Percentiles rank a stretch among this genome's conserved stretches.
Conservation (phyloP, 768 basidiomycete genomes). For the Russula sp. region DNA sequence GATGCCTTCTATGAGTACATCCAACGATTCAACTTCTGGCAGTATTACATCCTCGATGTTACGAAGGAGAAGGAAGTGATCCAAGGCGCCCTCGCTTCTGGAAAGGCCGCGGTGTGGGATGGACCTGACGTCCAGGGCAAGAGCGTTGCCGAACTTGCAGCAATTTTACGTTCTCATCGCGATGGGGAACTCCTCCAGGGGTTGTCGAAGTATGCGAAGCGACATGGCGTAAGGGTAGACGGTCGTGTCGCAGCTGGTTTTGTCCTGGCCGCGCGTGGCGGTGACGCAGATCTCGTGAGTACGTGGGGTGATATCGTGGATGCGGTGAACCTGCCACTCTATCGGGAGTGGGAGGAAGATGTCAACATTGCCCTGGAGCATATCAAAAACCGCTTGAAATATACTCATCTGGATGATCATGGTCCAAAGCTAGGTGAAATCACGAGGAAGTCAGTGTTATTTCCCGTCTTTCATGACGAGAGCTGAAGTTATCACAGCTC, state of each 20-base stretch:
- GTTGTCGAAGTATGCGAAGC: slow-evolving; percentile 50
- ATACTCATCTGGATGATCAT: slow-evolving; percentile 70
- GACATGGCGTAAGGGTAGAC: slow-evolving; percentile 62
- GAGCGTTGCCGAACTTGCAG: slow-evolving; percentile 56
- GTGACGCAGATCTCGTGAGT: slow-evolving; percentile 34
- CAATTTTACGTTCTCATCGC: slow-evolving; percentile 46
- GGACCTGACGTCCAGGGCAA: slow-evolving; percentile 54
- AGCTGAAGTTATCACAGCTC: slow-evolving; percentile 36
- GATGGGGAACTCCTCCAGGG: slow-evolving; percentile 40
- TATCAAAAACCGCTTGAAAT: slow-evolving; percentile 69
- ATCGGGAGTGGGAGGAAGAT: slow-evolving; percentile 83
- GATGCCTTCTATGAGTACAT: slow-evolving; percentile 53
- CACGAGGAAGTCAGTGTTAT: slow-evolving; percentile 50
- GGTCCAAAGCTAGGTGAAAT: slow-evolving; percentile 85
- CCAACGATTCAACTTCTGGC: slow-evolving; percentile 72
- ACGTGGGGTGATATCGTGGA: slow-evolving; percentile 77
- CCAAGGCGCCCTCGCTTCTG: slow-evolving; percentile 42
- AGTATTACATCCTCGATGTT: slow-evolving; percentile 87
- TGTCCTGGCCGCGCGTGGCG: slow-evolving; percentile 55
- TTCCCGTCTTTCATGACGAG: slow-evolving; percentile 1
- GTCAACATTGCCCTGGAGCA: slow-evolving; percentile 63
- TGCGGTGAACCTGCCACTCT: slow-evolving; percentile 82
- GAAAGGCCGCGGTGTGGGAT: slow-evolving; percentile 47
- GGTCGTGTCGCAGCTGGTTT: slow-evolving; percentile 64
- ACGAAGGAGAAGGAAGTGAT: slow-evolving; percentile 54